Conservation (phyloP, 331 rosid species). For the Telfairia occidentalis region DNA sequence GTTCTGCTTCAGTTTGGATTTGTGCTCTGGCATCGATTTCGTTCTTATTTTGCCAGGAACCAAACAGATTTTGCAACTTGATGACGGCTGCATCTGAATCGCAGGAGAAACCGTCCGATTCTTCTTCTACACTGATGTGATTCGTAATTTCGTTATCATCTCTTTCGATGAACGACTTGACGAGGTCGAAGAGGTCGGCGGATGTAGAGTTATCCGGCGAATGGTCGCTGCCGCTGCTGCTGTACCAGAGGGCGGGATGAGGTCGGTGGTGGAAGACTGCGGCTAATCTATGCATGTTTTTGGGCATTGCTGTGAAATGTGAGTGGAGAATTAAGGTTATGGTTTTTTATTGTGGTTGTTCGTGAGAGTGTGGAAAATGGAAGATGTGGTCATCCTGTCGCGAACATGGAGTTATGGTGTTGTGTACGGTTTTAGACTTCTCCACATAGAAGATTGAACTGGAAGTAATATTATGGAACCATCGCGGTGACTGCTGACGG, state of each 20-base stretch:
- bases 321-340: constrained; percentile 12
- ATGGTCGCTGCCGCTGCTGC: constrained; percentile 89
- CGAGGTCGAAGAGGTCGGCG: constrained; percentile 51
- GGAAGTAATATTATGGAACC: not conserved
- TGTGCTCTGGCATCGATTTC: constrained; percentile 22
- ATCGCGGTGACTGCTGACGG: not conserved
- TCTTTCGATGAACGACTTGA: constrained; percentile 54
- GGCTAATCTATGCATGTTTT: constrained; percentile 51
- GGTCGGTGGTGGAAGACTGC: constrained; percentile 53
- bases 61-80: constrained; percentile 24
- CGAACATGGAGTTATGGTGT: constrained; percentile 28
- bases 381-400: constrained; percentile 26
- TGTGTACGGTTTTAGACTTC: not conserved
- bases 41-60: constrained; percentile 9
- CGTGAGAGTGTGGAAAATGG: not conserved
- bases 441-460: not conserved
- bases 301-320: constrained; percentile 25
- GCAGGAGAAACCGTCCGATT: constrained; percentile 15
- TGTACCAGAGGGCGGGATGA: constrained; percentile 41
- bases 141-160: not conserved
- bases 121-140: constrained; percentile 10
- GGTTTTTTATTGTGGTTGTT: not conserved
- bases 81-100: constrained; percentile 27
- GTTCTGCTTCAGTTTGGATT: constrained; percentile 29
- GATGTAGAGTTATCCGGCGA: constrained; percentile 48